These are phyloP conservation scores for Auricularia sp. DNA, from an alignment of 768 basidiomycete genomes.

Conservation along the genomic window DNA sequence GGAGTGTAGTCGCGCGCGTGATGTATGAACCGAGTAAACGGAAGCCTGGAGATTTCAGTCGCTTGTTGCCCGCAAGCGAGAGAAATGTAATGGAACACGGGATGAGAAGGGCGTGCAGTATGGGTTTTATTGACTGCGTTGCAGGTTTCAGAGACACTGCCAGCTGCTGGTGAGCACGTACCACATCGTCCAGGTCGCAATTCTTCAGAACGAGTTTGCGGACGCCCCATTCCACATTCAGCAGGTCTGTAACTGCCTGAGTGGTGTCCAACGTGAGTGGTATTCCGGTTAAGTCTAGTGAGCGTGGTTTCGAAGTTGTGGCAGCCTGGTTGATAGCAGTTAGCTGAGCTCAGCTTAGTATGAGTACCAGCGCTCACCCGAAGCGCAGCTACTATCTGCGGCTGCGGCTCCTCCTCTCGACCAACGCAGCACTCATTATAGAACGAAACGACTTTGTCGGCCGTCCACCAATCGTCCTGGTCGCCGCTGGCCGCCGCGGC, in stretches of 20 bases:
- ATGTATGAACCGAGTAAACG: slow-evolving; percentile 71
- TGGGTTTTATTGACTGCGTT: slow-evolving; percentile 67
- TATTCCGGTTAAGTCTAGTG: slow-evolving; percentile 71
- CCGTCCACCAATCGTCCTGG: slow-evolving; percentile 70
- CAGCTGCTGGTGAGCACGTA: slow-evolving; percentile 23
- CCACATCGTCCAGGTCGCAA: slow-evolving; percentile 79
- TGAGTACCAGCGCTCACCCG: slow-evolving; percentile 40
- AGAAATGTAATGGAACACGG: slow-evolving; percentile 70
- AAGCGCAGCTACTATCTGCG: slow-evolving; percentile 54
- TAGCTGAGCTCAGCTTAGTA: slow-evolving; percentile 8
- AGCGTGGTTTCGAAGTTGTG: slow-evolving; percentile 46
- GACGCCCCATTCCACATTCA: slow-evolving; percentile 88
- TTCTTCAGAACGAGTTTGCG: slow-evolving; percentile 76
- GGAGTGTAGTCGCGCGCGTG: slow-evolving; percentile 56
- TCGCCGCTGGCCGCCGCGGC: slow-evolving; percentile 11
- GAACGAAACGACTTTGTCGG: slow-evolving; percentile 75
- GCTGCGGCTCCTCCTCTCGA: slow-evolving; percentile 61
- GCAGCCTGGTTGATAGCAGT: slow-evolving; percentile 33
- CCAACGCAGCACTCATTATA: slow-evolving; percentile 79
- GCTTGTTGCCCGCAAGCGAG: slow-evolving; percentile 78
- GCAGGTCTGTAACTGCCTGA: slow-evolving; percentile 79
- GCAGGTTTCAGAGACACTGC: slow-evolving; percentile 42
- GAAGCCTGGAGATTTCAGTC: slow-evolving; percentile 68
- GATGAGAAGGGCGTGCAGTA: slow-evolving; percentile 83
- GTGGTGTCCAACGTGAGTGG: slow-evolving; percentile 61